Evolutionary conservation across 169 alveolate species (phyloP).

Genomic region (Plasmodium yoelii): DNA sequence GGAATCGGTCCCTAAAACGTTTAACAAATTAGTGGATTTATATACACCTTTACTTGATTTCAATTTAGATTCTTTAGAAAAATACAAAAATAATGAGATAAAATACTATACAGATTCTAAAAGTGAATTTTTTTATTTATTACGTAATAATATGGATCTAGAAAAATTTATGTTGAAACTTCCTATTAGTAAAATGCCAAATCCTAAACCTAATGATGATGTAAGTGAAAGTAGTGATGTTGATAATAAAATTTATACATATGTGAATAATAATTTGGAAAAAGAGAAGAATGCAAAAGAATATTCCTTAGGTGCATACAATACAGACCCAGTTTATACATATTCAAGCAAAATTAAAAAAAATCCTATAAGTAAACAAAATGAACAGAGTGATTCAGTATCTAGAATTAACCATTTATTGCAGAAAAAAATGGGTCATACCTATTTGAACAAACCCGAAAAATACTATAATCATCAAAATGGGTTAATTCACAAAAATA

Average conservation of each 20-base stretch:
- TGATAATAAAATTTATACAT: constrained; percentile 26
- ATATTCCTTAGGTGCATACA: constrained; percentile 4
- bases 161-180: constrained; percentile 6
- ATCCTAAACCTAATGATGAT: constrained; percentile 61
- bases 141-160: constrained; percentile 22
- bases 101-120: constrained; percentile 15
- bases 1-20: background rate
- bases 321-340: constrained; percentile 5
- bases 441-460: constrained; percentile 5
- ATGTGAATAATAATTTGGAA: constrained; percentile 7
- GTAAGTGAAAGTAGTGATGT: constrained; percentile 8
- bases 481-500: too few relatives aligned
- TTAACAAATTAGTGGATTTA: constrained; percentile 21
- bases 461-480: background rate
- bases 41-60: constrained; percentile 69
- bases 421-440: constrained; percentile 16
- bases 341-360: constrained; percentile 33
- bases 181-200: constrained; percentile 49
- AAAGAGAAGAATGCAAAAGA: background rate
- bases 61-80: constrained; percentile 26
- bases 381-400: background rate
- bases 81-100: constrained; percentile 12
- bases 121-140: constrained; percentile 21
- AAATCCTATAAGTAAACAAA: constrained; percentile 40
- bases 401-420: background rate